phyloP scores from a whole-genome alignment of 495 filamentous ascomycete species.

The Melanomma pulvis-pyrius region DNA sequence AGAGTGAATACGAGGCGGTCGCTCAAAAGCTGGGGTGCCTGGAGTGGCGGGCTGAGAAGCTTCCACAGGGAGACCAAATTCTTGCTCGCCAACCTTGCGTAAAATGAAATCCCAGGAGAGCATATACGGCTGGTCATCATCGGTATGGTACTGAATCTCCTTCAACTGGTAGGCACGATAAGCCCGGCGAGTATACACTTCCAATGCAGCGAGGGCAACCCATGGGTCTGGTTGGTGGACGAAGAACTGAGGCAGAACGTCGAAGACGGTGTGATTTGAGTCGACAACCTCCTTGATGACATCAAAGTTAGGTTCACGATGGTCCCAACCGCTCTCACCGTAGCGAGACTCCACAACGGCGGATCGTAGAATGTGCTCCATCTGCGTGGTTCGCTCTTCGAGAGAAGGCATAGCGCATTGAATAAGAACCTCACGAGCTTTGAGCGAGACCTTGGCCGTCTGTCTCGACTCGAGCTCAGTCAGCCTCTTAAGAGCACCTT shows the following conservation, averaged over 20 bases:
- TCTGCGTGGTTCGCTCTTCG: constrained; percentile 90
- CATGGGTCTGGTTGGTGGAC: constrained; percentile 82
- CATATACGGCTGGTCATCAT: constrained; percentile 75
- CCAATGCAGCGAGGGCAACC: constrained; percentile 91
- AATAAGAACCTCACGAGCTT: constrained; percentile 94
- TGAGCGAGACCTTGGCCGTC: constrained; percentile 93
- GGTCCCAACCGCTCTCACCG: constrained; percentile 96
- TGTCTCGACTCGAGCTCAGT: constrained; percentile 88
- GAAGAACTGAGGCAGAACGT: constrained; percentile 93
- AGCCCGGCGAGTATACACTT: constrained; percentile 94
- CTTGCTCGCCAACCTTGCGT: constrained; percentile 85
- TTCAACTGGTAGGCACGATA: constrained; percentile 94
- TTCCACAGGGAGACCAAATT: constrained; percentile 78
- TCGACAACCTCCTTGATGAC: constrained; percentile 96
- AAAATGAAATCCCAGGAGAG: constrained; percentile 95
- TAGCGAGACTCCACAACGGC: constrained; percentile 97
- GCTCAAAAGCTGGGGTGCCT: constrained; percentile 66
- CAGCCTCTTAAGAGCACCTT: constrained; percentile 77
- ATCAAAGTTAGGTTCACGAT: constrained; percentile 83
- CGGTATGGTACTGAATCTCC: constrained; percentile 80
- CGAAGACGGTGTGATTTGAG: constrained; percentile 97
- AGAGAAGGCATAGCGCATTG: constrained; percentile 95
- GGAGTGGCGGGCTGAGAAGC: constrained; percentile 81
- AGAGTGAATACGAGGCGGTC: constrained; percentile 69
- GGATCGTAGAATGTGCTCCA: constrained; percentile 98